Evolutionary conservation across 2,329 filamentous ascomycete species (phyloP).

Genomic region (Bisporella sp.): DNA sequence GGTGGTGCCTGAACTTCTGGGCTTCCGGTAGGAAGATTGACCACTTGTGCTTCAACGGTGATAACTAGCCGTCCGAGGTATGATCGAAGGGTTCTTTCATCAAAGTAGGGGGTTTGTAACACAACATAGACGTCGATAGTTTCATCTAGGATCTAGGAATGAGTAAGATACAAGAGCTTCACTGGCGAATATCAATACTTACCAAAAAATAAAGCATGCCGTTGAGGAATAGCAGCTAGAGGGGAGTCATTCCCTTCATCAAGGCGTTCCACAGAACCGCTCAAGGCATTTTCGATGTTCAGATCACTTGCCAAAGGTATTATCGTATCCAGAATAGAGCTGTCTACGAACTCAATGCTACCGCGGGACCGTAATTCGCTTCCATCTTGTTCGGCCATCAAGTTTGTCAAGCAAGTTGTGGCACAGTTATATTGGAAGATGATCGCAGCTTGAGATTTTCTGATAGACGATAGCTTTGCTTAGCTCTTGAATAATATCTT

Average conservation of each 20-base stretch:
- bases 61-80: slow-evolving; percentile 58
- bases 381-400: slow-evolving; percentile 25
- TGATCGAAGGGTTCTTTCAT: slow-evolving; percentile 48
- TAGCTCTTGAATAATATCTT: neutral
- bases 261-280: slow-evolving; percentile 32
- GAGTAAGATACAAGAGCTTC: slow-evolving; percentile 36
- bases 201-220: slow-evolving; percentile 69
- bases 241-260: slow-evolving; percentile 31
- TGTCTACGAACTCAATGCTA: slow-evolving; percentile 44
- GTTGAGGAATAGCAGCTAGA: slow-evolving; percentile 50
- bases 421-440: neutral
- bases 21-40: slow-evolving; percentile 46
- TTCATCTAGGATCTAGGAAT: slow-evolving; percentile 59
- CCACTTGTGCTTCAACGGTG: slow-evolving; percentile 58
- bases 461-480: too few species aligned
- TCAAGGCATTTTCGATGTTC: slow-evolving; percentile 45
- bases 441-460: too few species aligned
- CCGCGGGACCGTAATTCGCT: slow-evolving; percentile 28
- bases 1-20: slow-evolving; percentile 34
- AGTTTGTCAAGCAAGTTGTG: slow-evolving; percentile 5
- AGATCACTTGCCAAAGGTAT: slow-evolving; percentile 51
- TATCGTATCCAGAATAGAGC: slow-evolving; percentile 53
- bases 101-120: slow-evolving; percentile 55
- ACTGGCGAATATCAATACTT: slow-evolving; percentile 29
- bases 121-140: slow-evolving; percentile 62